phyloP scores from a whole-genome alignment of 2,329 filamentous ascomycete genomes.

The Colletotrichum abscissum region DNA sequence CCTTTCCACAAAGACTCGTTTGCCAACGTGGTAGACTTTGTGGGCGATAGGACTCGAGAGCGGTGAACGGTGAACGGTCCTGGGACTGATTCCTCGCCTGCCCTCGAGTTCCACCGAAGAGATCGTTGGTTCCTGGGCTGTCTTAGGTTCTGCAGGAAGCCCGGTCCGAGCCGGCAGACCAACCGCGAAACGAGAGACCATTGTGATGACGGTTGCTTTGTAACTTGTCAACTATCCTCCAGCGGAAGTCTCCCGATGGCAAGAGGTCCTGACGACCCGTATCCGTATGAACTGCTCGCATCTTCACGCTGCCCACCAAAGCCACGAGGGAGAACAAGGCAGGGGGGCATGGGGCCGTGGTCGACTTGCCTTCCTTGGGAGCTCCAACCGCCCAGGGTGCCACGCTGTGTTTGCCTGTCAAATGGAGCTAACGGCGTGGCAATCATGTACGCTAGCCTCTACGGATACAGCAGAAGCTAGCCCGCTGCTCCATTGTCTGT shows the following conservation, averaged over 20 bases:
- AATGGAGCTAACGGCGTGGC: constrained; percentile 5
- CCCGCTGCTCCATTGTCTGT: background rate
- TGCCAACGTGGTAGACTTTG: background rate
- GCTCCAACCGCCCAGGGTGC: constrained; percentile 29
- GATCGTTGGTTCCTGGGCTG: constrained; percentile 4
- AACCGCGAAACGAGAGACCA: background rate
- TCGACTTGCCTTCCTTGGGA: constrained; percentile 20
- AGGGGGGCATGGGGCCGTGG: background rate
- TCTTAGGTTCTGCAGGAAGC: constrained; percentile 8
- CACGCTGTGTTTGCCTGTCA: constrained; percentile 18
- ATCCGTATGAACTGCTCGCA: background rate
- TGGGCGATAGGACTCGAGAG: background rate
- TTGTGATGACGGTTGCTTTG: background rate
- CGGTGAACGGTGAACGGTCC: background rate
- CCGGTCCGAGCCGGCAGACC: constrained; percentile 19
- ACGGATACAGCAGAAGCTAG: background rate
- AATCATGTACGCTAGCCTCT: background rate
- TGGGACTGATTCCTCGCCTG: background rate
- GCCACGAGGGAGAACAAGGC: background rate
- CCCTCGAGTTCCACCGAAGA: constrained; percentile 5
- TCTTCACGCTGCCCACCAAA: background rate
- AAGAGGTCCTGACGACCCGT: background rate
- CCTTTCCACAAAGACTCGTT: background rate
- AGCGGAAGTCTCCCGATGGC: background rate
- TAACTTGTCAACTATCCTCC: background rate